Evolutionary conservation across 169 alveolate genomes (phyloP), one percentile per base, ranked within the genome.

Genomic region (Amoebophrya sp.): DNA sequence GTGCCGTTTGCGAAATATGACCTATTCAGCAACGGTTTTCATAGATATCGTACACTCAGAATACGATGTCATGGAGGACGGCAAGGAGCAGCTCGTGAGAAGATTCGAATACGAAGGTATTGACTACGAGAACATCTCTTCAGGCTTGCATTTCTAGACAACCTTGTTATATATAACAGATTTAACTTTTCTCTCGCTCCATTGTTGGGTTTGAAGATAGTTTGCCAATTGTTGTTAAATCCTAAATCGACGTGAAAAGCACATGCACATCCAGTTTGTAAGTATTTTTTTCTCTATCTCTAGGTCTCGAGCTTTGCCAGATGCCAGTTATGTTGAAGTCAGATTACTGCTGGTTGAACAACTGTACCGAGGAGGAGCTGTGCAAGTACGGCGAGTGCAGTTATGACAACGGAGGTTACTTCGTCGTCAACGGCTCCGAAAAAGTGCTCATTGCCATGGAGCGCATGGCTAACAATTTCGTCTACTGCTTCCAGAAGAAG

Each of bases 401-500:
- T 76, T 98, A 96, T 95, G 99, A 98, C 92, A 98, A 98, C 95
- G 98, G 98, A 0, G 99, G 99, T 26, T 98, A 98, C 94, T 98
- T 98, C 94, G 98, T 98, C 40, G 98, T 98, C 29, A 97, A 97
- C 83, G 78, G 98, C 98, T 78, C 94, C 47, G 99, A 99, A 95
- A 98, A 99, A 94, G 99, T 99, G 91, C 94, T 99, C 55, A 99
- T 99, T 18, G 99, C 99, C 0, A 98, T 98, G 94, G 99, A 99
- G 93, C 97, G 99, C 93, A 99, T 98, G 99, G 99, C 99, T 24
- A 97, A 97, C 92, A 99, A 99, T 95, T 98, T 98, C 95, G 99
- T 99, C 38, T 97, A 98, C 95, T 99, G 98, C 33, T 99, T 99
- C 96, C 96, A 97, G 92, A 98, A 98, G 95, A 98, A 97, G 93